Conservation (phyloP, 163 green algal species). For the Chloromonas sp. region DNA sequence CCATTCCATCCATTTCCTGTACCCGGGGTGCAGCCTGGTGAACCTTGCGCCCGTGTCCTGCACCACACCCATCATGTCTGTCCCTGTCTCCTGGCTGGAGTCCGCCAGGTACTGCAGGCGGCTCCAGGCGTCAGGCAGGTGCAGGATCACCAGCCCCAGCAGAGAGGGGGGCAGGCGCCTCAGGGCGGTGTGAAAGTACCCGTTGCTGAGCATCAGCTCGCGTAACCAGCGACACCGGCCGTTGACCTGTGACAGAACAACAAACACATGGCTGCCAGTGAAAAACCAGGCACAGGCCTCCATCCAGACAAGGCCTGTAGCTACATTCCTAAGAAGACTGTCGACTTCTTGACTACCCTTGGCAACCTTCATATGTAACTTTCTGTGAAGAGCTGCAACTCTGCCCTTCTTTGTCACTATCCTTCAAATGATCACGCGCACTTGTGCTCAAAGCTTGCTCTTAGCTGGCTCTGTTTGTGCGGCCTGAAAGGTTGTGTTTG, state of each 20-base stretch:
- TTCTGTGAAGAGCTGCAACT: too few species aligned
- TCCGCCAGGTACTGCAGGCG: constrained; percentile 44
- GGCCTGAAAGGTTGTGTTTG: too few species aligned
- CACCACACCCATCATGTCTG: constrained; percentile 24
- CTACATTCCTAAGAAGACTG: too few species aligned
- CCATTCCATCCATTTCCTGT: constrained; percentile 15
- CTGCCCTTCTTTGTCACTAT: too few species aligned
- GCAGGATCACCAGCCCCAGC: constrained; percentile 28
- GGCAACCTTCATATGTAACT: too few species aligned
- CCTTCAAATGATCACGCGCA: too few species aligned
- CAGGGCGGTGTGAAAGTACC: constrained; percentile 33
- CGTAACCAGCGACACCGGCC: constrained; percentile 48
- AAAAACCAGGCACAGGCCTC: too few species aligned
- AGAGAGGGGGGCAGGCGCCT: constrained; percentile 18
- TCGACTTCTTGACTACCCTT: too few species aligned
- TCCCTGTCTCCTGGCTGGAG: constrained; percentile 15
- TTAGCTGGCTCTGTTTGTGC: too few species aligned
- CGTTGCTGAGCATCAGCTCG: constrained; percentile 32
- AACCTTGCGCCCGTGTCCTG: constrained; percentile 17
- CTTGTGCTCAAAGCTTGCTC: too few species aligned
- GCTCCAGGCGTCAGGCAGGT: constrained; percentile 30
- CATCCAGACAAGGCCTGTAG: too few species aligned
- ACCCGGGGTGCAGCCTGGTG: constrained; percentile 25
- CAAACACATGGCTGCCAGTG: too few species aligned
- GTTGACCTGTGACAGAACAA: neutral